Percentiles rank a stretch among this genome's conserved stretches.
These are phyloP conservation scores for Stephania japonica DNA, from an alignment of 164 flowering plant genomes.

Conservation along the genomic window DNA sequence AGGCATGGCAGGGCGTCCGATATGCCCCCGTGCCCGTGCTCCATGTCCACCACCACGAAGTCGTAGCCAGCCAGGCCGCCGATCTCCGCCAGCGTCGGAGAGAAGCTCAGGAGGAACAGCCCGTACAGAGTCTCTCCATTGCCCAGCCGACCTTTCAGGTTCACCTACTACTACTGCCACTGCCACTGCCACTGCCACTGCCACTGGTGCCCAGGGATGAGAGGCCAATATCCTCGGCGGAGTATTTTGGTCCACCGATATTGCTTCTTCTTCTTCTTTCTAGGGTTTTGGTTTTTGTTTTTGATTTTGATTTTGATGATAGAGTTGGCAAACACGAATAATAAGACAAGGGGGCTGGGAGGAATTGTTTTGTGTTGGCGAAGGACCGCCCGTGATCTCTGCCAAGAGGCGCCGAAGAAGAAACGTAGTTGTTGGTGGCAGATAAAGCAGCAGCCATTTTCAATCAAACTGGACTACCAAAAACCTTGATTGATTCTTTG, in stretches of 20 bases:
- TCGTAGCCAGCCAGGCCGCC: slow-evolving; percentile 86
- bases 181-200: too few species aligned
- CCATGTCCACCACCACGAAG: slow-evolving; percentile 85
- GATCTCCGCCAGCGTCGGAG: slow-evolving; percentile 85
- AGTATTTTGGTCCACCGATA: background rate
- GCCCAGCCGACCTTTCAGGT: slow-evolving; percentile 70
- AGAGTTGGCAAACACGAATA: background rate
- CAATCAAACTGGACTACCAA: too few species aligned
- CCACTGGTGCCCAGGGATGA: too few species aligned
- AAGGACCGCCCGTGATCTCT: too few species aligned
- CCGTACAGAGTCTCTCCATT: slow-evolving; percentile 80
- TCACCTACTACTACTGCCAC: too few species aligned
- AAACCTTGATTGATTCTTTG: too few species aligned
- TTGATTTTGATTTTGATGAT: background rate
- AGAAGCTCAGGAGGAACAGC: slow-evolving; percentile 74
- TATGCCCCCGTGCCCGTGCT: slow-evolving; percentile 84
- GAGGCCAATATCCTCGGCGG: background rate
- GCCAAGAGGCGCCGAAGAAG: background rate
- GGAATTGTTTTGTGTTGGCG: background rate
- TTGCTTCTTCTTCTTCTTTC: too few species aligned
- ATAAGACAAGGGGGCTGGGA: too few species aligned
- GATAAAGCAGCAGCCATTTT: too few species aligned
- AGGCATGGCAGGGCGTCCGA: slow-evolving; percentile 63
- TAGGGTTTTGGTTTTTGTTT: background rate
- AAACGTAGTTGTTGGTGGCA: too few species aligned